A percentile compares a stretch with the other conserved stretches of the same genome.
Conservation (phyloP, 1,284 basidiomycete genomes). For the Cryptococcus sp. region DNA sequence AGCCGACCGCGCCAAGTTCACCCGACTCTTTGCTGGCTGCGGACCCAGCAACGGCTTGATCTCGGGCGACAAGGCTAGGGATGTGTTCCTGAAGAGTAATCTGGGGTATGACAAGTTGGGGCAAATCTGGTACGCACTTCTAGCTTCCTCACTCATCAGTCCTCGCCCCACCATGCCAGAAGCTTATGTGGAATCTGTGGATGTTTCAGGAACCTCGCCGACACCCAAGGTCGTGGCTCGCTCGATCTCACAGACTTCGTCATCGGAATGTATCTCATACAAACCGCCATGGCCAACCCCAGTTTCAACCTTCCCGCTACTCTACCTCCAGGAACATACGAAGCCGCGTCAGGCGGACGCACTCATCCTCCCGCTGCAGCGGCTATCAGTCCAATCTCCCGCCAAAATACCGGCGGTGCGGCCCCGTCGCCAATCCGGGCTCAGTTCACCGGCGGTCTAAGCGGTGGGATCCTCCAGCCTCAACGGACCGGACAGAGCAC, state of each 20-base stretch:
- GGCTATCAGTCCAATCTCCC: slow-evolving; percentile 31
- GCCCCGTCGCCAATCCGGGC: slow-evolving; percentile 28
- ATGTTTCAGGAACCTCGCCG: slow-evolving; percentile 91
- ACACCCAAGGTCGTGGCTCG: slow-evolving; percentile 86
- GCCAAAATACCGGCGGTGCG: slow-evolving; percentile 41
- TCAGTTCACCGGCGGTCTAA: slow-evolving; percentile 57
- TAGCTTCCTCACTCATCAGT: neutral
- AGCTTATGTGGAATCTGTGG: neutral
- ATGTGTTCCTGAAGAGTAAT: slow-evolving; percentile 91
- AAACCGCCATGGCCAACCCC: slow-evolving; percentile 81
- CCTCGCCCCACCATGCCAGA: neutral
- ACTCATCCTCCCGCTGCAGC: slow-evolving; percentile 23
- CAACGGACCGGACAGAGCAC: slow-evolving; percentile 55
- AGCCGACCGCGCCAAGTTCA: slow-evolving; percentile 81
- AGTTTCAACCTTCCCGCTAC: slow-evolving; percentile 71
- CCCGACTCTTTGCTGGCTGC: slow-evolving; percentile 71
- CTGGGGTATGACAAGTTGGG: slow-evolving; percentile 85
- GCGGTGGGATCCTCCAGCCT: slow-evolving; percentile 42
- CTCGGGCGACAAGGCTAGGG: slow-evolving; percentile 82
- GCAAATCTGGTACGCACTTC: slow-evolving; percentile 77
- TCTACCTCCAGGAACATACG: slow-evolving; percentile 88
- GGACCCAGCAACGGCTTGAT: slow-evolving; percentile 76
- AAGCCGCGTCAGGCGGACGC: slow-evolving; percentile 68
- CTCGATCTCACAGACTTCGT: slow-evolving; percentile 92
- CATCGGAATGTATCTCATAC: slow-evolving; percentile 92